These are phyloP conservation scores for Rhodosporidiobolus sp. DNA, from an alignment of 768 basidiomycete genomes.

Conservation along the genomic window DNA sequence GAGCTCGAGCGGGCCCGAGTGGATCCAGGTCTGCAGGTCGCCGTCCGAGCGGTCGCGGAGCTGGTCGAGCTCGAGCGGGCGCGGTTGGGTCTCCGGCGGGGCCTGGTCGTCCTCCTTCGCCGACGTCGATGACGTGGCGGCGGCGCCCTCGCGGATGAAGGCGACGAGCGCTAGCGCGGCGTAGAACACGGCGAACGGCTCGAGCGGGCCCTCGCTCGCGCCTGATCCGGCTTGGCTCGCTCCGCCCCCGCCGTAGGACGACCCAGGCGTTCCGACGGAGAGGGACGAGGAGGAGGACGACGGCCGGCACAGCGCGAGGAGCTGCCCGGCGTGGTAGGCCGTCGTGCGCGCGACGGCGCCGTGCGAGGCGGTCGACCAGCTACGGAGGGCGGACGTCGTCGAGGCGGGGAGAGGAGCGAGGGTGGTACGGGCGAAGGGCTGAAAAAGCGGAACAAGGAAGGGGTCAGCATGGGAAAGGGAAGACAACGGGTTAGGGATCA, in stretches of 20 bases:
- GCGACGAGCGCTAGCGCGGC: slow-evolving; percentile 29
- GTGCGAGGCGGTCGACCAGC: slow-evolving; percentile 14
- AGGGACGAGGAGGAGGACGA: neutral
- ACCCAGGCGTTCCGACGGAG: neutral
- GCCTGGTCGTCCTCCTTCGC: neutral
- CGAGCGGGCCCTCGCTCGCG: slow-evolving; percentile 30
- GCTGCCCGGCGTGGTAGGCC: slow-evolving; percentile 36
- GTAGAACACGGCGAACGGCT: slow-evolving; percentile 37
- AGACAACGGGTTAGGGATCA: too few relatives aligned
- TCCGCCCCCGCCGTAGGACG: neutral
- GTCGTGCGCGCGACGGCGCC: slow-evolving; percentile 25
- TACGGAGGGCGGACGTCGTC: neutral
- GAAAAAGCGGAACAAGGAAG: neutral
- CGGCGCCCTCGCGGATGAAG: slow-evolving; percentile 4
- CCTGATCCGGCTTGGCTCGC: neutral
- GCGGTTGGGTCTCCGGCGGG: neutral
- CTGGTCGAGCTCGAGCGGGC: slow-evolving; percentile 21
- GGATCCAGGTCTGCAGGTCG: neutral
- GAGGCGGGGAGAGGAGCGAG: neutral
- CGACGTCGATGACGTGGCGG: neutral
- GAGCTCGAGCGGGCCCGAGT: neutral
- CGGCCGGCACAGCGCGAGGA: slow-evolving; percentile 27
- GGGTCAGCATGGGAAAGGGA: neutral
- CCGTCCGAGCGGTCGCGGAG: slow-evolving; percentile 19
- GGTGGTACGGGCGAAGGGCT: slow-evolving; percentile 27